Evolutionary conservation across 1,284 basidiomycete genomes (phyloP), one percentile per base, ranked within the genome.

Genomic region (Fomitopsis pinicola): DNA sequence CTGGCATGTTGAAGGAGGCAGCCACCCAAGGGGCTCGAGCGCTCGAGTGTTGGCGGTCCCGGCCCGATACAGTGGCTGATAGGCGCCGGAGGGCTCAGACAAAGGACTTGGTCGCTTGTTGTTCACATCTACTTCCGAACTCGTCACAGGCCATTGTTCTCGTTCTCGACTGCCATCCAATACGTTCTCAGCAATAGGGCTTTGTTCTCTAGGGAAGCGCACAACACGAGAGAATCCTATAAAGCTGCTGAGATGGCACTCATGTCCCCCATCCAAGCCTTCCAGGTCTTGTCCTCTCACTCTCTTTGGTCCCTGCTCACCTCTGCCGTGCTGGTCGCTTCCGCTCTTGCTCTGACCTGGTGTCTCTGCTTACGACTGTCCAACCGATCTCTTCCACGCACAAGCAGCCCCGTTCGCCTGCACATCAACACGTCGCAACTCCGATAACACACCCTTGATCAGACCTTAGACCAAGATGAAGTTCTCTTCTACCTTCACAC

Each of bases 381-480:
- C 15, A 15, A 50, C 48, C 53, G 6, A 33, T 53, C 42, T 64
- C 42, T 60, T 28, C 3, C 30, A n/a, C 7, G 14, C 45, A 59
- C 33, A 53, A 53, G 50, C 50, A 53, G 33, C 50, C 15, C 10
- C 48, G 1, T 9, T 30, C 35, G 52, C 10, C n/a, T 12, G 44
- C 17, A 44, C 58, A 33, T 53, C 61, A 17, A 50, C 14, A 46
- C 58, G 44, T 38, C 58, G 58, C 38, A 42, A 59, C 40, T 38
- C 59, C 42, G 46, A 42, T 19, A 64, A 22, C 42, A 42, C 61
- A 9, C 26, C 28, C 6, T 40, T 40, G 5, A 50, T 3, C n/a
- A 17, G 2, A 17, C 45, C 26, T 50, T 33, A 42, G 45, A 50
- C 59, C 40, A 62, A 26, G 64, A 75, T 74, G 74, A 69, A 69